Evolutionary conservation across 805 yeast genomes (phyloP), one percentile per base, ranked within the genome.

Genomic region (Phaffomyces antillensis): DNA sequence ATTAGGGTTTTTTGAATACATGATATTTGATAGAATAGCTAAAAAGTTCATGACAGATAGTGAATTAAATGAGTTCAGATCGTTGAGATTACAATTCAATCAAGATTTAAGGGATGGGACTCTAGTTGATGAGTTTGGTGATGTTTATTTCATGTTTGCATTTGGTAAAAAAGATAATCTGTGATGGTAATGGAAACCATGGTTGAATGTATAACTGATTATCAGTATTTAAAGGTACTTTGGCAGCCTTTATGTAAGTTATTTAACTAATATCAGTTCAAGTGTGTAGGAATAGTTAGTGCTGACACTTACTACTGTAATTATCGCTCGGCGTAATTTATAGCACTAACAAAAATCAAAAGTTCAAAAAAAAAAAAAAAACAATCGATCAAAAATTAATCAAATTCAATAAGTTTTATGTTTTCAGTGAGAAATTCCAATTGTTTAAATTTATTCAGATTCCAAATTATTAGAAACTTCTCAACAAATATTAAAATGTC

Each of bases 71-170:
- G 43, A 38, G n/a, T 56, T 56, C 37, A 47, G 40, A 32, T 41
- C 49, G 20, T 30, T 56, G 42, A 52, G 51, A 35, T 11, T 52
- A 2, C 49, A 51, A 23, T 57, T 52, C 33, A 55, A 57, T 44
- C 40, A 44, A 11, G 56, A 53, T 24, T 11, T 46, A 7, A 43
- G 52, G 24, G 43, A 43, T 18, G 60, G 60, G 3, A 40, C 45
- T 12, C 32, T 54, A 3, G 12, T 52, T 7, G 53, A 50, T 18
- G 54, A 47, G 8, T 49, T 52, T 40, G 62, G 62, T 1, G 60
- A 57, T 39, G 15, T 44, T 3, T 59, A 57, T 44, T 51, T 44
- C 23, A 57, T 59, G 61, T 45, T 55, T 35, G 43, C 44, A 6
- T 41, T 53, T 26, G 55, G 53, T 2, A 45, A 49, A 18, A 57